phyloP scores from a whole-genome alignment of 208 protist species.

The Acanthamoeba lenticulata region DNA sequence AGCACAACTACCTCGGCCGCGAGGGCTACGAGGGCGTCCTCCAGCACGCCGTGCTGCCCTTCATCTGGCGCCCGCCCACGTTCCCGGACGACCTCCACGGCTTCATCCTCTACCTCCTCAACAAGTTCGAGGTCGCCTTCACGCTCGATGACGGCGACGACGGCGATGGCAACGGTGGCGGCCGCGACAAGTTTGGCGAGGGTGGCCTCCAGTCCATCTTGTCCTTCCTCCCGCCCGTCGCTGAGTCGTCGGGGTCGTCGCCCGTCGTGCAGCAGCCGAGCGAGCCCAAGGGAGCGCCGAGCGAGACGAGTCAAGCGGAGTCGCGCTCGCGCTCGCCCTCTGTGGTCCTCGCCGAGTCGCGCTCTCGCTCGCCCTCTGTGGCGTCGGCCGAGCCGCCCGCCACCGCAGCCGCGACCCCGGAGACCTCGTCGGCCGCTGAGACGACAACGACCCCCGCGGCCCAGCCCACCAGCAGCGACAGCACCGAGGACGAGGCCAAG shows the following conservation, averaged over 20 bases:
- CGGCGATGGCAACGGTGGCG: neutral
- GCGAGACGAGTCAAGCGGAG: too few species aligned
- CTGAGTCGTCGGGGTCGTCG: neutral
- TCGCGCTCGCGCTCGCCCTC: too few species aligned
- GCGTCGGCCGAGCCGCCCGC: neutral
- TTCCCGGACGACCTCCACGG: slow-evolving; percentile 40
- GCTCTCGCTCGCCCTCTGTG: neutral
- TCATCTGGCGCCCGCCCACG: slow-evolving; percentile 50
- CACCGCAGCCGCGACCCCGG: neutral
- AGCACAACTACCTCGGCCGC: slow-evolving; percentile 33
- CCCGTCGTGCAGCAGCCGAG: neutral
- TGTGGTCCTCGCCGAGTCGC: neutral
- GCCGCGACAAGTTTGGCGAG: neutral
- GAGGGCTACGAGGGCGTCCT: slow-evolving; percentile 61
- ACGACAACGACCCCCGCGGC: neutral
- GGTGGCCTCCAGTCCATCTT: neutral
- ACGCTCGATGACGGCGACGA: neutral
- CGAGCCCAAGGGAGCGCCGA: too few species aligned
- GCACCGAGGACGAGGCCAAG: neutral
- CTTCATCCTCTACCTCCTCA: slow-evolving; percentile 62
- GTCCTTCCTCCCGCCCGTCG: neutral
- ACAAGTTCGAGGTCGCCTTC: slow-evolving; percentile 66
- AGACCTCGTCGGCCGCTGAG: neutral
- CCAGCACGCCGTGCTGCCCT: slow-evolving; percentile 48
- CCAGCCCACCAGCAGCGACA: too few species aligned